Evolutionary conservation across 805 yeast species (phyloP).

Genomic region (Yamadazyma philogaea): DNA sequence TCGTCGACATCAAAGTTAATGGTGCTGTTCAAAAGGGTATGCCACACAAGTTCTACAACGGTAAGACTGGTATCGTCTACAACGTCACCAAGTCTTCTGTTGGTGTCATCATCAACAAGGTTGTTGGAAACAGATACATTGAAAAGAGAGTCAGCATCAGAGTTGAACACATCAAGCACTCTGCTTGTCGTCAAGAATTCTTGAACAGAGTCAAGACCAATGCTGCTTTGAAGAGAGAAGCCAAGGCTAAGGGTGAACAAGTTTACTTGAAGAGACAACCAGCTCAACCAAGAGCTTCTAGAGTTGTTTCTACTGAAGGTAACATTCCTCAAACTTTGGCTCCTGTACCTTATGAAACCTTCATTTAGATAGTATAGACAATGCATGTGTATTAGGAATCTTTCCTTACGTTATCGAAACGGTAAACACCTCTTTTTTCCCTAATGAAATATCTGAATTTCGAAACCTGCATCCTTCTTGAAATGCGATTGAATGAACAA

Average conservation of each 20-base stretch:
- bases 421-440: neutral
- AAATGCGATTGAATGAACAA: neutral
- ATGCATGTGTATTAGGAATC: constrained; percentile 9
- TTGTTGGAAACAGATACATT: constrained; percentile 97
- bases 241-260: constrained; percentile 89
- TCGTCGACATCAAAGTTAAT: constrained; percentile 98
- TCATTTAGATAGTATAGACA: constrained; percentile 60
- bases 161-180: constrained; percentile 99
- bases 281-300: constrained; percentile 93
- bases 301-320: constrained; percentile 75
- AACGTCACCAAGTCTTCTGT: constrained; percentile 98
- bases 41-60: constrained; percentile 99
- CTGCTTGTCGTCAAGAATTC: constrained; percentile 99
- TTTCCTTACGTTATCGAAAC: neutral
- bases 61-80: constrained; percentile 99
- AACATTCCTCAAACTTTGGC: constrained; percentile 95
- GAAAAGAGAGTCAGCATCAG: constrained; percentile 99
- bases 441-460: too few species aligned
- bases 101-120: constrained; percentile 97
- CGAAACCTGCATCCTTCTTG: neutral
- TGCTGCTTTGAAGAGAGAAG: constrained; percentile 91
- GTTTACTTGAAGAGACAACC: constrained; percentile 97
- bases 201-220: constrained; percentile 97
- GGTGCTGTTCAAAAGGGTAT: constrained; percentile 99
- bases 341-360: constrained; percentile 99